Evolutionary conservation across 2,329 filamentous ascomycete species (phyloP).

Genomic region (Alternaria ethzedia): DNA sequence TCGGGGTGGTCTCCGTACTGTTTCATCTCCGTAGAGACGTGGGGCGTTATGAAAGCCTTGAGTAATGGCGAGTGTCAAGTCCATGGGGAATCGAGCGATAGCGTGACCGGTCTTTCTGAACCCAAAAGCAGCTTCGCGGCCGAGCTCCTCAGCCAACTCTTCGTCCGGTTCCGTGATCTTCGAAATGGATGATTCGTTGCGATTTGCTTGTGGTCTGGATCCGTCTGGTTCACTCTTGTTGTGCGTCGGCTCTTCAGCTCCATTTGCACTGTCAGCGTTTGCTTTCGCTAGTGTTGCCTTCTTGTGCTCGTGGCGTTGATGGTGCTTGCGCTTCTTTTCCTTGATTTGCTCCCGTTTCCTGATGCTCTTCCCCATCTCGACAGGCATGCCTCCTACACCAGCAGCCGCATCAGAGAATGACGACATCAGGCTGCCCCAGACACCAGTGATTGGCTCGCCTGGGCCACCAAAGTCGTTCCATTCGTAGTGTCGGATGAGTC

Average conservation of each 20-base stretch:
- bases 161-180: constrained; percentile 42
- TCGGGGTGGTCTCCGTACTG: constrained; percentile 67
- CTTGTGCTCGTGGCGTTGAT: constrained; percentile 39
- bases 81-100: constrained; percentile 64
- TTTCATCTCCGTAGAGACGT: constrained; percentile 72
- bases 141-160: constrained; percentile 42
- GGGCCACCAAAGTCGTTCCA: constrained; percentile 82
- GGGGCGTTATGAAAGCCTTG: constrained; percentile 76
- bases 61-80: constrained; percentile 66
- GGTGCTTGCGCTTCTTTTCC: constrained; percentile 52
- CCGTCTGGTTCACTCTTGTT: constrained; percentile 8
- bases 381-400: constrained; percentile 70
- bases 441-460: constrained; percentile 73
- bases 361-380: constrained; percentile 64
- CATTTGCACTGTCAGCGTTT: constrained; percentile 17
- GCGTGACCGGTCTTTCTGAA: constrained; percentile 60
- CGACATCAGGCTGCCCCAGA: constrained; percentile 66
- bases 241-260: constrained; percentile 10
- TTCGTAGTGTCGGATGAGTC: constrained; percentile 69
- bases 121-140: constrained; percentile 60
- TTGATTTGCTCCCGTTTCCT: constrained; percentile 62
- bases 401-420: constrained; percentile 65
- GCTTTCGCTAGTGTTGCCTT: constrained; percentile 26
- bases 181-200: constrained; percentile 36
- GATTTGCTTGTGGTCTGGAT: constrained; percentile 25